These are phyloP conservation scores for Murraya koenigii DNA, from an alignment of 345 rosid species.

Conservation along the genomic window DNA sequence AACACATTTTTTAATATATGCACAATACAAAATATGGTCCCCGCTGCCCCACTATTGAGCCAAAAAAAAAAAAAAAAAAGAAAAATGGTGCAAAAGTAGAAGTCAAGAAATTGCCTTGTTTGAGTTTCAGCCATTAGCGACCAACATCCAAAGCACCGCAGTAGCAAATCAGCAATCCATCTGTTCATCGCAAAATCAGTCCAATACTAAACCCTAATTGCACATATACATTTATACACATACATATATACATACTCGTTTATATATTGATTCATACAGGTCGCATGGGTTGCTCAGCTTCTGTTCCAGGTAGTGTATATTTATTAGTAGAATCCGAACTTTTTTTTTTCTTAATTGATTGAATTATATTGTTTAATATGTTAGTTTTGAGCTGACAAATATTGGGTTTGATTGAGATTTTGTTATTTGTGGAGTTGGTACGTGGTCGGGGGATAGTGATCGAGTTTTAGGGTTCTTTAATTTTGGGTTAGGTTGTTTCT, in stretches of 20 bases:
- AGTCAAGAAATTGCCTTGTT: background rate
- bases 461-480: background rate
- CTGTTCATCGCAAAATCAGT: background rate
- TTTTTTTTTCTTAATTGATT: too few species aligned
- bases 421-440: background rate
- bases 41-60: background rate
- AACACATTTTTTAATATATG: too few species aligned
- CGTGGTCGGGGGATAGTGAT: background rate
- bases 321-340: background rate
- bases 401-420: background rate
- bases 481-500: constrained; percentile 6
- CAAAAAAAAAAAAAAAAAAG: too few species aligned
- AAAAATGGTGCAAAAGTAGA: background rate
- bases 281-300: constrained; percentile 85
- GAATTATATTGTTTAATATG: background rate
- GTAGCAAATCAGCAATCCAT: background rate
- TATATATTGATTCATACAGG: constrained; percentile 5
- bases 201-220: background rate
- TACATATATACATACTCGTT: background rate
- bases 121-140: background rate
- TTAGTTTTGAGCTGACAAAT: background rate
- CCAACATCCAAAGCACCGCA: background rate
- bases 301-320: constrained; percentile 63
- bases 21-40: too few species aligned
- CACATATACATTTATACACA: background rate